Evolutionary conservation across 306 rosid genomes (phyloP).

Genomic region (Elaeagnus macrophylla): DNA sequence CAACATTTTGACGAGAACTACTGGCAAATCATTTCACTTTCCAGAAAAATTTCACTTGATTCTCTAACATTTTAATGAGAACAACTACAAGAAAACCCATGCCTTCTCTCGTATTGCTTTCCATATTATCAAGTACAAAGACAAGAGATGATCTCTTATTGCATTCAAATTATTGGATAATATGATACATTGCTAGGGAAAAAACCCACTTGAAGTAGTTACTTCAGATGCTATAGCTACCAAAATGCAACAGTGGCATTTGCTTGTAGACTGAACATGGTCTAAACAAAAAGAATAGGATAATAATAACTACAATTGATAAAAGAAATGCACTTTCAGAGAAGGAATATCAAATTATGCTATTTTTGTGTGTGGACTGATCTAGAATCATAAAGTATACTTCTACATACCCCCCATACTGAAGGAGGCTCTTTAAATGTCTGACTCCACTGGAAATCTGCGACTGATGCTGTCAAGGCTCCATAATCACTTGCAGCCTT

Average conservation of each 20-base stretch:
- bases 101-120: not conserved
- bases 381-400: conserved; percentile 16
- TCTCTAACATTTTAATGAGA: not conserved
- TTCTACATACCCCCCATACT: conserved; percentile 80
- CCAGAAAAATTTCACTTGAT: not conserved
- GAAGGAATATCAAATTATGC: not conserved
- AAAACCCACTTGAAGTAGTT: not conserved
- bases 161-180: not conserved
- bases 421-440: conserved; percentile 93
- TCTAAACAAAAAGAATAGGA: not conserved
- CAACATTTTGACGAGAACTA: too few species aligned
- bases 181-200: not conserved
- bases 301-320: not conserved
- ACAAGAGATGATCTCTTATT: not conserved
- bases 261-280: not conserved
- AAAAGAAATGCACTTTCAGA: not conserved
- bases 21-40: too few species aligned
- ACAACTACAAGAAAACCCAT: not conserved
- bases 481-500: conserved; percentile 98
- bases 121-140: not conserved
- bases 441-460: conserved; percentile 98
- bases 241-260: not conserved
- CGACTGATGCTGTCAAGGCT: conserved; percentile 86
- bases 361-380: not conserved
- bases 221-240: not conserved